A percentile compares a stretch with the other conserved stretches of the same genome.
Conservation (phyloP, 1,139 yeast genomes). For the Kurtzmaniella quercitrusa region DNA sequence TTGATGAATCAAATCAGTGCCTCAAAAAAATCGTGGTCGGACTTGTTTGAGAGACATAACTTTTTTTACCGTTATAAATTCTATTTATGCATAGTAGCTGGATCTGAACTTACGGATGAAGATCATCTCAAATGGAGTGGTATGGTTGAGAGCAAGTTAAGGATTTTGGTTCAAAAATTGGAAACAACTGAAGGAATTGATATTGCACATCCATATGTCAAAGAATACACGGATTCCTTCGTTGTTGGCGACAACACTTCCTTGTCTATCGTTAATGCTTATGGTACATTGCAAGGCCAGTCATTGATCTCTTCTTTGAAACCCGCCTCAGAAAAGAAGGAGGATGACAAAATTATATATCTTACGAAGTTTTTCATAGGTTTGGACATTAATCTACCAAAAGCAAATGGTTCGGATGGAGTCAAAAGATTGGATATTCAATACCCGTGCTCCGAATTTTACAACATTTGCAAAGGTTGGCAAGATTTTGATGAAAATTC, state of each 20-base stretch:
- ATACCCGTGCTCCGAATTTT: slow-evolving; percentile 88
- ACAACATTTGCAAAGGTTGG: slow-evolving; percentile 73
- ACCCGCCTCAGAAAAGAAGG: slow-evolving; percentile 15
- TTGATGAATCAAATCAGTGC: slow-evolving; percentile 64
- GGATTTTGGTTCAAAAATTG: slow-evolving; percentile 75
- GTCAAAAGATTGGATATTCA: slow-evolving; percentile 79
- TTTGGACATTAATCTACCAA: slow-evolving; percentile 50
- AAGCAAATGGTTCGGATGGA: slow-evolving; percentile 25
- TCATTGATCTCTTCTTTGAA: slow-evolving; percentile 8
- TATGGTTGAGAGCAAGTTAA: slow-evolving; percentile 80
- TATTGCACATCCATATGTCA: slow-evolving; percentile 87
- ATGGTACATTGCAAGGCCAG: slow-evolving; percentile 49
- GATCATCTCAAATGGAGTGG: slow-evolving; percentile 91
- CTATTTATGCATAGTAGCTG: slow-evolving; percentile 77
- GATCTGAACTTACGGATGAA: slow-evolving; percentile 66
- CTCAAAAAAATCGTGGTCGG: slow-evolving; percentile 69
- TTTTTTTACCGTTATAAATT: slow-evolving; percentile 83
- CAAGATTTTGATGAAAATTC: slow-evolving; percentile 55
- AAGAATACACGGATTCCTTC: slow-evolving; percentile 61
- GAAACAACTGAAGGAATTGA: slow-evolving; percentile 72
- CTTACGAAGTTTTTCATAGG: slow-evolving; percentile 81
- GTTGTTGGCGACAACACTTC: slow-evolving; percentile 51
- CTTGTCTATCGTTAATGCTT: slow-evolving; percentile 48
- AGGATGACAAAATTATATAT: slow-evolving; percentile 42
- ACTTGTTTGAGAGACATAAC: slow-evolving; percentile 70